phyloP scores from a whole-genome alignment of 1,284 basidiomycete genomes.

The Spongiforma sp. region DNA sequence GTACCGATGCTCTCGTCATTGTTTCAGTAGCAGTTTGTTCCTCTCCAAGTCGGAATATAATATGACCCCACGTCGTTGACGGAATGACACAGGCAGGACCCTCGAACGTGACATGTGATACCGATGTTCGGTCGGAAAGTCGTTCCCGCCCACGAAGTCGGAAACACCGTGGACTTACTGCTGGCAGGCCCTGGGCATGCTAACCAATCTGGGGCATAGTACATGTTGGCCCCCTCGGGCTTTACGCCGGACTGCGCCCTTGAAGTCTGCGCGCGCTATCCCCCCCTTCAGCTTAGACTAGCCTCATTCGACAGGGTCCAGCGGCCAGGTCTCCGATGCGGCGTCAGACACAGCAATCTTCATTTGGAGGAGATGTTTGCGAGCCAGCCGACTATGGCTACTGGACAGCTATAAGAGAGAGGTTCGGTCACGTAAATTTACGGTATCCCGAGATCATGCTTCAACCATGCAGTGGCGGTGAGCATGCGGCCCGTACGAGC shows the following conservation, averaged over 20 bases:
- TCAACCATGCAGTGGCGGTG: constrained; percentile 37
- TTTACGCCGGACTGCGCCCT: no score
- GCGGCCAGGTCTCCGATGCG: constrained; percentile 20
- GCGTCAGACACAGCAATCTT: constrained; percentile 22
- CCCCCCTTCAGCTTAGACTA: constrained; percentile 5
- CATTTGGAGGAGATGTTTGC: constrained; percentile 19
- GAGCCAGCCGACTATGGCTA: no score
- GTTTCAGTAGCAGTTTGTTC: not conserved
- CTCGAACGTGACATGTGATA: no score
- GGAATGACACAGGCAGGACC: no score
- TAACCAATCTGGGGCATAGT: constrained; percentile 8
- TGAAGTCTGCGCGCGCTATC: constrained; percentile 35
- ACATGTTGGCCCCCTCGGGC: constrained; percentile 14
- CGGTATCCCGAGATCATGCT: constrained; percentile 37
- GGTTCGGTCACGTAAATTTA: constrained; percentile 32
- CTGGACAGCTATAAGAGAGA: constrained; percentile 4
- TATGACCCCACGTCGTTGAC: no score
- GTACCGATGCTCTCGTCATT: constrained; percentile 9
- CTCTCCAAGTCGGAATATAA: no score
- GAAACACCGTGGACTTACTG: no score
- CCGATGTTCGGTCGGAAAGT: constrained; percentile 3
- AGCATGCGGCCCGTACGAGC: constrained; percentile 19
- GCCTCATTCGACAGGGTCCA: constrained; percentile 4
- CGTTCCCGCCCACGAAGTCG: not conserved
- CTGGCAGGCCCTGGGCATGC: no score